Base-by-base conservation (phyloP, 331 rosid species). In the Pyrus hybrid region DNA sequence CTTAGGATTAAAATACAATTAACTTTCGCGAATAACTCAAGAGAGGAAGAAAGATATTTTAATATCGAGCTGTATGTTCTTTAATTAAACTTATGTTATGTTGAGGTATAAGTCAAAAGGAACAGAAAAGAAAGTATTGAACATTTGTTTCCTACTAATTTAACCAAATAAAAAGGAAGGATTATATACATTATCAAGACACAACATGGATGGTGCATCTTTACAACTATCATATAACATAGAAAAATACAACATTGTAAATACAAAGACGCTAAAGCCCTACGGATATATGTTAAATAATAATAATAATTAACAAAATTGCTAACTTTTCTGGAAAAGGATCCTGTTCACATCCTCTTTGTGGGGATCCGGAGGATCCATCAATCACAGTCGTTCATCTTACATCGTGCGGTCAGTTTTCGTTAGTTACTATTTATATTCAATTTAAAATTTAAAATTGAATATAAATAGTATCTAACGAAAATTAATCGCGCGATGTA, bases 351-450 rank as follows among this genome's bases (percentile, higher is more conserved):
- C 4, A 37, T 37, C 0, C 1, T 37, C 45, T 37, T 37, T 37
- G 45, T 37, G 45, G 13, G 45, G 45, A 37, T 37, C 4, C 1
- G 13, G 45, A 0, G 4, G 1, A 37, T 37, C 13, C 0, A 37
- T 37, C 13, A 9, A 37, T 37, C 4, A 37, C 45, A 1, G 0
- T 1, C 4, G 13, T 3, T 37, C 13, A 9, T 37, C 45, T 0
- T 37, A 37, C 1, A 35, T 8, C 0, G 3, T 35, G 43, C 0
- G 1, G 43, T 35, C 12, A 35, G 0, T n/a, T n/a, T n/a, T n/a
- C n/a, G n/a, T n/a, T n/a, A n/a, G n/a, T n/a, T n/a, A n/a, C n/a
- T n/a, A n/a, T n/a, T n/a, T n/a, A n/a, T n/a, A n/a, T n/a, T n/a
- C n/a, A n/a, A n/a, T n/a, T n/a, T n/a, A n/a, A n/a, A n/a, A n/a